A percentile compares a stretch with the other conserved stretches of the same genome.
Conservation (phyloP, 371 early-diverging fungal species). For the Capillidium rhysosporum region DNA sequence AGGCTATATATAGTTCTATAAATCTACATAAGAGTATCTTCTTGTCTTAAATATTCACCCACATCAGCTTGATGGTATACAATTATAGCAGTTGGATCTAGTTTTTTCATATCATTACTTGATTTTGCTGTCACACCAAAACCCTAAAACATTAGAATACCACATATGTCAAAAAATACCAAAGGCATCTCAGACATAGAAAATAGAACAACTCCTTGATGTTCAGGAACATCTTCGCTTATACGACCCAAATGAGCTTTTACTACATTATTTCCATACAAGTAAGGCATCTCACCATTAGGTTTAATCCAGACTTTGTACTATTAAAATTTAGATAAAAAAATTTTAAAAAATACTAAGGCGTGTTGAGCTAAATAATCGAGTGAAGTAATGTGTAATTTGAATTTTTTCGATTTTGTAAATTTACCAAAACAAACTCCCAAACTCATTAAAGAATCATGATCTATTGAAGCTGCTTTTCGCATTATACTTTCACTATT, state of each 20-base stretch:
- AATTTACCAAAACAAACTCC: conserved; percentile 98
- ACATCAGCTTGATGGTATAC: conserved; percentile 97
- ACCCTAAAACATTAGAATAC: conserved; percentile 30
- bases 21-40: conserved; percentile 66
- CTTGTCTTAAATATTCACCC: conserved; percentile 94
- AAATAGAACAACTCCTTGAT: conserved; percentile 91
- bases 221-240: conserved; percentile 94
- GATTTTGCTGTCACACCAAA: conserved; percentile 96
- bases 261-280: conserved; percentile 98
- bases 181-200: conserved; percentile 89
- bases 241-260: conserved; percentile 95
- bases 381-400: conserved; percentile 84
- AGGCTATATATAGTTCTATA: neutral
- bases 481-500: conserved; percentile 75
- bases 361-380: conserved; percentile 90
- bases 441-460: conserved; percentile 72
- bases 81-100: conserved; percentile 89
- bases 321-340: conserved; percentile 11
- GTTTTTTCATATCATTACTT: conserved; percentile 68
- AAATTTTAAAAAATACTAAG: conserved; percentile 24
- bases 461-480: conserved; percentile 58
- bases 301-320: conserved; percentile 98
- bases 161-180: conserved; percentile 14
- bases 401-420: conserved; percentile 94
- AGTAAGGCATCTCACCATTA: conserved; percentile 97